A percentile compares a stretch with the other conserved stretches of the same genome.
phyloP scores from a whole-genome alignment of 1,284 basidiomycete species.

The Tylopilus sp. region DNA sequence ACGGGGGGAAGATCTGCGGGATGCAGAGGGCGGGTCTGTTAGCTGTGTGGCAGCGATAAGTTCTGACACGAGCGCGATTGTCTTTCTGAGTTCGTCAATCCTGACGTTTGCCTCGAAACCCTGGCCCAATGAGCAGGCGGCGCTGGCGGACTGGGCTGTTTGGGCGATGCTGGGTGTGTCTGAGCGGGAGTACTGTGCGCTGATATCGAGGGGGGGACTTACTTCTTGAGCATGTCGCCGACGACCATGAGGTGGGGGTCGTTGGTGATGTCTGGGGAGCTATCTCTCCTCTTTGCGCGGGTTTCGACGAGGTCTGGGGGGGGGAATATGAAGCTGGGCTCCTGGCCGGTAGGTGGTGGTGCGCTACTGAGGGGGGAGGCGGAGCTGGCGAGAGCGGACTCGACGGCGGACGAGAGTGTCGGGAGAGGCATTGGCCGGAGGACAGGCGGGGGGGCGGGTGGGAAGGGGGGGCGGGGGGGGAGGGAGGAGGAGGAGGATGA shows the following conservation, averaged over 20 bases:
- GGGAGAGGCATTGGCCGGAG: constrained; percentile 11
- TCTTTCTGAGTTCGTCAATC: constrained; percentile 47
- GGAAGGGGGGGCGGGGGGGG: constrained; percentile 4
- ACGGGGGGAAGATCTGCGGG: constrained; percentile 29
- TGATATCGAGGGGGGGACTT: background rate
- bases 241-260: constrained; percentile 34
- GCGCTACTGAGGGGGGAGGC: constrained; percentile 19
- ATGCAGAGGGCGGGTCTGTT: constrained; percentile 33
- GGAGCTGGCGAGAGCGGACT: constrained; percentile 36
- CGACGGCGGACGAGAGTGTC: constrained; percentile 38
- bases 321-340: constrained; percentile 25
- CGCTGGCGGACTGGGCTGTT: constrained; percentile 45
- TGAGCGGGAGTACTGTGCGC: background rate
- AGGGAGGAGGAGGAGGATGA: constrained; percentile 25
- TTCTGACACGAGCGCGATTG: constrained; percentile 45
- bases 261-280: constrained; percentile 23
- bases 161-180: constrained; percentile 44
- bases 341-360: constrained; percentile 12
- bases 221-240: constrained; percentile 34
- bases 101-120: constrained; percentile 42
- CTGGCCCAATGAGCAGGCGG: constrained; percentile 46
- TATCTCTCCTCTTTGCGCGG: constrained; percentile 12
- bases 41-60: constrained; percentile 47
- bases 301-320: constrained; percentile 25
- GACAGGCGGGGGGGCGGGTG: background rate